A percentile compares a stretch with the other conserved stretches of the same genome.
phyloP scores from a whole-genome alignment of 176 grass and related monocot genomes.

The Bothriochloa decipiens region DNA sequence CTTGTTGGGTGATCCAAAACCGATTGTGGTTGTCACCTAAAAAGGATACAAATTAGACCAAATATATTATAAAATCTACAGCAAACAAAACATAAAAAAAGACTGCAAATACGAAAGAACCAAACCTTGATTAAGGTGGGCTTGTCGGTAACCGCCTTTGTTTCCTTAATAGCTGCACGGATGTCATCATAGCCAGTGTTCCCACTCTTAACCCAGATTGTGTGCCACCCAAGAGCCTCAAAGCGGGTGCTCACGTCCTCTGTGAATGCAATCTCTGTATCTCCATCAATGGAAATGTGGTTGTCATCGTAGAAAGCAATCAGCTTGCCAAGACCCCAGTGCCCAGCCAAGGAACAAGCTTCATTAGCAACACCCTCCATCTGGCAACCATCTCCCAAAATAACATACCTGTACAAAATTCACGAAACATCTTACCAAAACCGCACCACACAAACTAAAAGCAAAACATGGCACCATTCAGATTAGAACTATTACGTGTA shows the following conservation, averaged over 20 bases:
- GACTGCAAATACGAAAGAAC: slow-evolving; percentile 25
- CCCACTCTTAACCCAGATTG: slow-evolving; percentile 97
- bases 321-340: slow-evolving; percentile 97
- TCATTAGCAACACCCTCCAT: slow-evolving; percentile 98
- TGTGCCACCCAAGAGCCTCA: slow-evolving; percentile 96
- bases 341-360: slow-evolving; percentile 78
- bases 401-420: slow-evolving; percentile 60
- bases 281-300: slow-evolving; percentile 97
- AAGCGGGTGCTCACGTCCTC: slow-evolving; percentile 84
- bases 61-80: slow-evolving; percentile 23
- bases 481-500: slow-evolving; percentile 70
- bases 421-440: slow-evolving; percentile 2
- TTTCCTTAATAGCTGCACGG: slow-evolving; percentile 89
- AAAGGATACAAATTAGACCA: slow-evolving; percentile 16
- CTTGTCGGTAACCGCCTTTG: slow-evolving; percentile 86
- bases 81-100: neutral
- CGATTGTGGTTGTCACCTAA: slow-evolving; percentile 96
- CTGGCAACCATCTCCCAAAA: slow-evolving; percentile 92
- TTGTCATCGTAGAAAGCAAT: slow-evolving; percentile 98
- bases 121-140: slow-evolving; percentile 93
- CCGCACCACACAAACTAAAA: neutral
- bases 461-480: neutral
- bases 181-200: slow-evolving; percentile 93
- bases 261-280: slow-evolving; percentile 92
- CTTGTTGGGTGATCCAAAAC: slow-evolving; percentile 98